A percentile compares a stretch with the other conserved stretches of the same genome.
These are phyloP conservation scores for Crithidia mellificae DNA, from an alignment of 208 protist genomes.

Conservation along the genomic window DNA sequence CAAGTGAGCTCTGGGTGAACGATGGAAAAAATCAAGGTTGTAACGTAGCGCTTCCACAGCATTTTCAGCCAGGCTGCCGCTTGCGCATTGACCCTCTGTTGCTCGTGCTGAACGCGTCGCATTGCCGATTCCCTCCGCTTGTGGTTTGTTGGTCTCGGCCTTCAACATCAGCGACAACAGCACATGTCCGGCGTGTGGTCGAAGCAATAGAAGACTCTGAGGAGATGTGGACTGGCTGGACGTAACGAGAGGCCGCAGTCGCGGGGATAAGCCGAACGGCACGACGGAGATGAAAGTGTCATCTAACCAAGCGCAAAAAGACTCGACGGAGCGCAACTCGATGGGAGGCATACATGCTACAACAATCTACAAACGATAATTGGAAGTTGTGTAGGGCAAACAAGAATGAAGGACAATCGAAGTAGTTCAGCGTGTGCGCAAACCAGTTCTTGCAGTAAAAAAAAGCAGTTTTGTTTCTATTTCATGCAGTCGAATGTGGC, in stretches of 20 bases:
- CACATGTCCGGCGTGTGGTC: constrained; percentile 23
- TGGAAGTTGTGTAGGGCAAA: too few relatives aligned
- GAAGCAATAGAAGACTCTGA: background rate
- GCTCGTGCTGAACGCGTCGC: too few relatives aligned
- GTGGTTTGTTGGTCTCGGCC: background rate
- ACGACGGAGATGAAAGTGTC: constrained; percentile 7
- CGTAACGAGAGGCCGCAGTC: constrained; percentile 7
- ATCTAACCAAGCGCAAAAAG: constrained; percentile 26
- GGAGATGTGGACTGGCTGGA: background rate
- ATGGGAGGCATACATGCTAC: constrained; percentile 10
- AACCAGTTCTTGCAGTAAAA: too few relatives aligned
- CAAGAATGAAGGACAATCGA: too few relatives aligned
- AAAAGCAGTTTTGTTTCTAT: too few relatives aligned
- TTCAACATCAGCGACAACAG: constrained; percentile 2
- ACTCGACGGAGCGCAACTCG: constrained; percentile 9
- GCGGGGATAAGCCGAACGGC: constrained; percentile 26
- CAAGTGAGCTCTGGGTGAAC: background rate
- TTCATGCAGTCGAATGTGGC: too few relatives aligned
- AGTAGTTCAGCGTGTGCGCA: too few relatives aligned
- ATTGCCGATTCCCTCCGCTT: too few relatives aligned
- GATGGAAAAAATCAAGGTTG: too few relatives aligned
- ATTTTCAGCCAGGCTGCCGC: too few relatives aligned
- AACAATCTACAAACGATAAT: background rate
- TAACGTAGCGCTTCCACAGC: too few relatives aligned
- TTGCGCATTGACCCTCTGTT: too few relatives aligned